Base-by-base conservation (phyloP, 1,284 basidiomycete species). In the Ceratobasidium theobromae region DNA sequence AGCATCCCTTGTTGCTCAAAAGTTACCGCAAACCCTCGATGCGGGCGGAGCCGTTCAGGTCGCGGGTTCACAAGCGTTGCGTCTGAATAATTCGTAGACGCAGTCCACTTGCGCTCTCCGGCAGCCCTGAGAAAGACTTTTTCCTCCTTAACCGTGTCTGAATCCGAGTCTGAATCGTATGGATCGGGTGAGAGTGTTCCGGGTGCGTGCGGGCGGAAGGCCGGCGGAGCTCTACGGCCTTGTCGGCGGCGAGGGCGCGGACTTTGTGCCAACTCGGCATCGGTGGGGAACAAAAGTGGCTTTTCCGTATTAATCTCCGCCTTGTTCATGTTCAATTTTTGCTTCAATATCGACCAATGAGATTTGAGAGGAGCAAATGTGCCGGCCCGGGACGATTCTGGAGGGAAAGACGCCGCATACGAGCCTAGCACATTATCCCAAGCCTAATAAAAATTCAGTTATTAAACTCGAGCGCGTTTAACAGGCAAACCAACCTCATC, bases 371-470 rank as follows among this genome's bases (percentile, higher is more conserved):
- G 85, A 27, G 75, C 74, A 76, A 83, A 84, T 0, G 72, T 73
- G 0, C 80, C 80, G 2, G 77, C 75, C 28, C 79, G 75, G 53
- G 75, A 73, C 76, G 80, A 43, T 21, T 71, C 69, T 65, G 74
- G 75, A 6, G 79, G 79, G 16, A 86, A 79, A 57, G 79, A 80
- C 5, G 80, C 72, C 3, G 82, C 76, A 68, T 86, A 88, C 32
- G 82, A 79, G 2, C 84, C 80, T 16, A 89, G 81, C 69, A 86
- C 87, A 16, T 75, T 77, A 70, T 88, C 85, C 86, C 86, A 89
- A 78, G 85, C 85, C 85, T 87, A 69, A 30, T 66, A 16, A 33
- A 3, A 68, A 28, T 46, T n/a, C 48, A 57, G 48, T 12, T 49
- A 14, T 14, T 28, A 41, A 40, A 28, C n/a, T 28, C 18, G 25